These are phyloP conservation scores for Leccinum fibrillosum DNA, from an alignment of 768 basidiomycete species.

Conservation along the genomic window DNA sequence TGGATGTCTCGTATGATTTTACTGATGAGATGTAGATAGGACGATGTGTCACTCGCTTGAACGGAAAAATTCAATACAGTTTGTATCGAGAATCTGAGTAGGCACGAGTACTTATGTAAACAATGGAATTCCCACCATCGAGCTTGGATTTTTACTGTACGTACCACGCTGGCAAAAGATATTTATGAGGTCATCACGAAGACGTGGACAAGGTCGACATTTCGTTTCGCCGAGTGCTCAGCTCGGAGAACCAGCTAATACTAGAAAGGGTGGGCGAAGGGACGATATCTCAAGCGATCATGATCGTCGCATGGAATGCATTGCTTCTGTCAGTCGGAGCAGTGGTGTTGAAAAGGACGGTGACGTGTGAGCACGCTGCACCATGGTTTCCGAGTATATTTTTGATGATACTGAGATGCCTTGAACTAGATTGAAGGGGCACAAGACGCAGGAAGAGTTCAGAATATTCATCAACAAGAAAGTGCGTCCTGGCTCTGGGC, in stretches of 20 bases:
- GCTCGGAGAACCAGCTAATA: background rate
- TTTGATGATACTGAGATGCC: conserved; percentile 33
- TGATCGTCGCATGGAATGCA: conserved; percentile 51
- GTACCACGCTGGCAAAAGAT: background rate
- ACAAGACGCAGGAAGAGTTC: conserved; percentile 63
- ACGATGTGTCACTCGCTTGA: background rate
- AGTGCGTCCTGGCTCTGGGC: conserved; percentile 35
- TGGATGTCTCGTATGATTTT: background rate
- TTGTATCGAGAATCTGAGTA: no score
- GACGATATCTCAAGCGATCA: conserved; percentile 3
- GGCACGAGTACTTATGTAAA: background rate
- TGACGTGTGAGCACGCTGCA: conserved; percentile 56
- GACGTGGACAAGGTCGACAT: conserved; percentile 9
- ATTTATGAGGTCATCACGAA: conserved; percentile 15
- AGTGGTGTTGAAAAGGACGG: conserved; percentile 74
- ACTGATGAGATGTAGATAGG: background rate
- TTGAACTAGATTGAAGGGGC: conserved; percentile 53
- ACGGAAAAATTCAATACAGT: no score
- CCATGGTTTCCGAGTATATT: background rate
- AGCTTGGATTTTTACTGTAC: background rate
- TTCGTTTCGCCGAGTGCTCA: background rate
- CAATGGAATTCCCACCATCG: background rate
- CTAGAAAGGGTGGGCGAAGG: conserved; percentile 1
- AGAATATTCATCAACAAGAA: conserved; percentile 61
- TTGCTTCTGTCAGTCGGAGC: conserved; percentile 73